Percentiles rank a stretch among this genome's conserved stretches.
phyloP scores from a whole-genome alignment of 1,139 yeast genomes.

The Hanseniaspora sp. region DNA sequence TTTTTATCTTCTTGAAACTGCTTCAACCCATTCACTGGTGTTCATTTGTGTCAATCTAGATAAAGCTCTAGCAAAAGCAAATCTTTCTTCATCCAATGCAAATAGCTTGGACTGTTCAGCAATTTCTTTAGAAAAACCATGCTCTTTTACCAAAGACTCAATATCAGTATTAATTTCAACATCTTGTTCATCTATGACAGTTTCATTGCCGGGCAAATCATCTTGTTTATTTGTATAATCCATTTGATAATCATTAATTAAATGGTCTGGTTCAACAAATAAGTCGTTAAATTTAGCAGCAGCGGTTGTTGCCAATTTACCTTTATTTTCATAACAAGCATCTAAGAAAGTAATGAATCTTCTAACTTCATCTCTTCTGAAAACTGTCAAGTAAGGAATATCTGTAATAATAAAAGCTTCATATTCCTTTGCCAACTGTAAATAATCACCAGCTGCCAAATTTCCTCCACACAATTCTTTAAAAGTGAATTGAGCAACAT shows the following conservation, averaged over 20 bases:
- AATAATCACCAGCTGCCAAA: conserved; percentile 90
- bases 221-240: conserved; percentile 16
- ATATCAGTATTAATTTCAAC: conserved; percentile 30
- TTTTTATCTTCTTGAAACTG: conserved; percentile 4
- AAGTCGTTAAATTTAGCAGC: conserved; percentile 75
- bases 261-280: conserved; percentile 72
- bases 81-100: conserved; percentile 82
- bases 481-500: conserved; percentile 83
- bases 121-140: conserved; percentile 62
- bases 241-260: conserved; percentile 47
- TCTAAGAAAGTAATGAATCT: conserved; percentile 88
- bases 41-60: conserved; percentile 89
- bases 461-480: conserved; percentile 76
- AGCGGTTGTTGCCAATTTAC: conserved; percentile 77
- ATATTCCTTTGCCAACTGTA: conserved; percentile 68
- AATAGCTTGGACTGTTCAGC: conserved; percentile 76
- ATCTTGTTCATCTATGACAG: conserved; percentile 17
- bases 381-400: conserved; percentile 70
- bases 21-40: conserved; percentile 75
- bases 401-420: conserved; percentile 76
- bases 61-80: conserved; percentile 92
- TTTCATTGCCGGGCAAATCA: not conserved
- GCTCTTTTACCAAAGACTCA: conserved; percentile 54
- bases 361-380: conserved; percentile 72
- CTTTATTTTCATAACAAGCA: conserved; percentile 86